Base-by-base conservation (phyloP, 257 asterid species). In the Prunella vulgaris region DNA sequence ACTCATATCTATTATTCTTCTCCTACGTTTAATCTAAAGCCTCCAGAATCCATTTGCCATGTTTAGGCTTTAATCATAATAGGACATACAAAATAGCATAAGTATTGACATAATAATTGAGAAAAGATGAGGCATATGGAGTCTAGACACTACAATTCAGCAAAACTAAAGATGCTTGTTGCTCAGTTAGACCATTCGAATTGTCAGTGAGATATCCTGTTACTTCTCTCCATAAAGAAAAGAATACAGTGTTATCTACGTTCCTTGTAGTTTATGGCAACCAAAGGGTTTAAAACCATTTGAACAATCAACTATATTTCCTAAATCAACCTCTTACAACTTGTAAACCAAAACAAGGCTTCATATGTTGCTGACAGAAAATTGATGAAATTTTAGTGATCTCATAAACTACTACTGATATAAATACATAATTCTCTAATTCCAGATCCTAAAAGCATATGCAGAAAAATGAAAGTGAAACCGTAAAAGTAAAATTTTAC, bases 401-500 rank as follows among this genome's bases (percentile, higher is more conserved):
- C 25, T n/a, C 66, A 32, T 8, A 21, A 60, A 60, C 66, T 60
- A 27, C 52, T 51, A 4, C n/a, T n/a, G n/a, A n/a, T 10, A 10
- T 13, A 3, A 44, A 44, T 20, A 44, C 4, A 5, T n/a, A n/a
- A 14, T 44, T 44, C 52, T 42, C 17, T 42, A 37, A 37, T 37
- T 37, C 44, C 44, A 37, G 42, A 37, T 37, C 44, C 44, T 37
- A 37, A 37, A 33, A 37, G 10, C 44, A 12, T 10, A 42, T 42
- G 51, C 51, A 42, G 51, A 28, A 37, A 37, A 35, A 0, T 10
- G 30, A 6, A 24, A 1, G 18, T 1, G 10, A 15, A 10, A 32
- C 3, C 12, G n/a, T 10, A 22, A 32, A 9, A 30, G 10, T 2
- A 18, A 3, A 0, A 58, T 59, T 12, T 58, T 70, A 93, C 98